Evolutionary conservation across 176 grass and related monocot species (phyloP).

Genomic region (Urochloa ruziziensis): DNA sequence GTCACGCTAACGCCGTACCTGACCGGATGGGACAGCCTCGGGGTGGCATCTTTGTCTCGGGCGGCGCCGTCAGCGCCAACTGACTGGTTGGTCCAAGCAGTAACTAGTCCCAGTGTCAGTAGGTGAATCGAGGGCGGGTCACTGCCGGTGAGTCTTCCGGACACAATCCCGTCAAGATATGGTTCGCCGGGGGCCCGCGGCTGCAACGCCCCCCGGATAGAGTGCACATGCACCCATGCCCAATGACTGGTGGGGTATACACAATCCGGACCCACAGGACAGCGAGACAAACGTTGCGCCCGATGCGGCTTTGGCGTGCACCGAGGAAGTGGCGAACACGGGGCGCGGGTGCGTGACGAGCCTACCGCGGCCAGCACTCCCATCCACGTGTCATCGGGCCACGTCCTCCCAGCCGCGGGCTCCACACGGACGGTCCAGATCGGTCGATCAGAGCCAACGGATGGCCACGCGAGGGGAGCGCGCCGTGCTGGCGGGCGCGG

Average conservation of each 20-base stretch:
- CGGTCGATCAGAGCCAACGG: not conserved
- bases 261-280: fast-evolving
- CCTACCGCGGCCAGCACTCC: not conserved
- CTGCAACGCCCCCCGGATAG: fast-evolving
- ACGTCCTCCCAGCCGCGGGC: not conserved
- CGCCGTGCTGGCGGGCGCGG: too few species aligned
- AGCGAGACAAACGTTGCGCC: fast-evolving
- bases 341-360: not conserved
- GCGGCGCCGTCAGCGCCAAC: fast-evolving
- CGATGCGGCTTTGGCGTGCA: not conserved
- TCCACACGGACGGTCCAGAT: not conserved
- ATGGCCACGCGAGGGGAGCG: not conserved
- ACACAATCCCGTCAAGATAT: not conserved
- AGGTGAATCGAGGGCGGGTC: too few species aligned
- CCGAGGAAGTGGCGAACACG: conserved; percentile 32
- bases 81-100: fast-evolving
- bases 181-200: not conserved
- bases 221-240: fast-evolving
- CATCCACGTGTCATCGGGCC: not conserved
- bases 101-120: not conserved
- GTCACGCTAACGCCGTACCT: conserved; percentile 5
- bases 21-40: not conserved
- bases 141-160: not conserved
- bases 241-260: not conserved
- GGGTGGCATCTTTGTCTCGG: not conserved